phyloP scores from a whole-genome alignment of 2,329 filamentous ascomycete genomes.

The Lecanoromycetidae sp. region DNA sequence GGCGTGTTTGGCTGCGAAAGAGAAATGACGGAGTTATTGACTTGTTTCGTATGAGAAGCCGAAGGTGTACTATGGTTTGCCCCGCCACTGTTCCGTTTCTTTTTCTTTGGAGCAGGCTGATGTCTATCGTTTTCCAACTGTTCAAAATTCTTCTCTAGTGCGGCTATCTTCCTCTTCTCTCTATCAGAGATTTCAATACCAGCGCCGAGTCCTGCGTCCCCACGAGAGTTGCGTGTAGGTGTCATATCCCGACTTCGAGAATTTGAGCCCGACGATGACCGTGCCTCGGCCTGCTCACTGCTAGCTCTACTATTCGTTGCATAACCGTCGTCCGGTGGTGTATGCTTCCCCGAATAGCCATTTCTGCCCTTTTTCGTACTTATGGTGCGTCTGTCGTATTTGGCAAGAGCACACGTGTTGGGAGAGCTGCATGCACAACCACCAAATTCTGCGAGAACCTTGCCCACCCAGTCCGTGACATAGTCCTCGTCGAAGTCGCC shows the following conservation, averaged over 20 bases:
- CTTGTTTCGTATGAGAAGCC: slow-evolving; percentile 28
- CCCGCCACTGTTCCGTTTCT: slow-evolving; percentile 44
- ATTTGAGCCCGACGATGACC: slow-evolving; percentile 47
- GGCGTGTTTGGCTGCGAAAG: slow-evolving; percentile 26
- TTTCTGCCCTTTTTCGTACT: slow-evolving; percentile 32
- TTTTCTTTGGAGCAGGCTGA: slow-evolving; percentile 40
- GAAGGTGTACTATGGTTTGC: slow-evolving; percentile 41
- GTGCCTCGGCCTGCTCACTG: slow-evolving; percentile 45
- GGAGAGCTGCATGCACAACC: slow-evolving; percentile 35
- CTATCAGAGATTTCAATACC: slow-evolving; percentile 46
- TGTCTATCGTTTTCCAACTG: slow-evolving; percentile 48
- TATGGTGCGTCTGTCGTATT: slow-evolving; percentile 32
- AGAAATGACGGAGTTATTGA: slow-evolving; percentile 22
- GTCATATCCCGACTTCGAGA: slow-evolving; percentile 50
- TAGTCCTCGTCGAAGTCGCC: slow-evolving; percentile 28
- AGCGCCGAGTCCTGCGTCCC: slow-evolving; percentile 31
- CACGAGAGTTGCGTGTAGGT: slow-evolving; percentile 41
- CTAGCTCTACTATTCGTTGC: slow-evolving; percentile 47
- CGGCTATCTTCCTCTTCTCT: slow-evolving; percentile 51
- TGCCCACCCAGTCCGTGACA: slow-evolving; percentile 35
- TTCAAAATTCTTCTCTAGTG: slow-evolving; percentile 50
- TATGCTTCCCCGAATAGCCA: slow-evolving; percentile 35
- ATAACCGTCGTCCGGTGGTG: slow-evolving; percentile 41
- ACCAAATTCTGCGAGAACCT: slow-evolving; percentile 37
- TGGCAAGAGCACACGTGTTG: slow-evolving; percentile 25